phyloP scores from a whole-genome alignment of 2,329 filamentous ascomycete species.

The Tolypocladium paradoxum region DNA sequence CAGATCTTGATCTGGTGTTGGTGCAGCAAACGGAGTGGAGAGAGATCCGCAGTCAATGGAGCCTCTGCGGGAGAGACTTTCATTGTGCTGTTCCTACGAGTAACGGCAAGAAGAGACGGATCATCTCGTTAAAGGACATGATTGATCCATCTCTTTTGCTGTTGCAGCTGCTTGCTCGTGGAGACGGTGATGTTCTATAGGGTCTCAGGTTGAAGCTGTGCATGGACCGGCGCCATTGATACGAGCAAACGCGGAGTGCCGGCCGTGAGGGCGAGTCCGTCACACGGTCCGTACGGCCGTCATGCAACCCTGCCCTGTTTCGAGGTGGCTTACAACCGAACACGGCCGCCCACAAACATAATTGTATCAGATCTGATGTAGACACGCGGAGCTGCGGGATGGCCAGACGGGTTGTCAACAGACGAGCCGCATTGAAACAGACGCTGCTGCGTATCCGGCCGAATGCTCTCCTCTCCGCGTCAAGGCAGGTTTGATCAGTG shows the following conservation, averaged over 20 bases:
- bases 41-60: not conserved
- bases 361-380: not conserved
- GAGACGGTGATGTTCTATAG: not conserved
- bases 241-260: not conserved
- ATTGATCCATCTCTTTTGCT: not conserved
- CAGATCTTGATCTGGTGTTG: not conserved
- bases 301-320: conserved; percentile 2
- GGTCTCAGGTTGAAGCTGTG: not conserved
- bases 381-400: not conserved
- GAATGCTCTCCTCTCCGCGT: not conserved
- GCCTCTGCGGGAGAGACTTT: not conserved
- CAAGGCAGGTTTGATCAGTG: not conserved
- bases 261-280: not conserved
- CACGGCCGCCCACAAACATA: not conserved
- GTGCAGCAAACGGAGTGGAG: not conserved
- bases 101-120: not conserved
- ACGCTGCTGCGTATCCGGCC: not conserved
- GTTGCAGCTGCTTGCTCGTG: not conserved
- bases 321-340: not conserved
- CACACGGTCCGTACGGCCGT: not conserved
- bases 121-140: not conserved
- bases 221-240: not conserved
- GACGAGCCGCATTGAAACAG: not conserved
- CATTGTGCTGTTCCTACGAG: not conserved
- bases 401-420: not conserved